Base-by-base conservation (phyloP, 768 basidiomycete genomes). In the Lactifluus rugatus region DNA sequence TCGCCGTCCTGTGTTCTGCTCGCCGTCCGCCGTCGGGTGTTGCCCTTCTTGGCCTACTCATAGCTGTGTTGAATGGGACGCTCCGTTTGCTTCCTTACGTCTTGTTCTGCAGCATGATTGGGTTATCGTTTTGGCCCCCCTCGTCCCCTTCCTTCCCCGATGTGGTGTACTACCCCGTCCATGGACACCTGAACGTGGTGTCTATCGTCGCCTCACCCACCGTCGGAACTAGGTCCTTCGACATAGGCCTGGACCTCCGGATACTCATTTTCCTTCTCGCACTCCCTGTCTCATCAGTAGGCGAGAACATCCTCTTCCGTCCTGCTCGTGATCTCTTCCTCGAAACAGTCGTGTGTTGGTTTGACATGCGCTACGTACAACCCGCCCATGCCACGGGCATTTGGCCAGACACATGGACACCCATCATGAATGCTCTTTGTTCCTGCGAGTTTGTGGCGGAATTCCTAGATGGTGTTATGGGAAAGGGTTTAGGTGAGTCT, bases 281-380 rank as follows among this genome's bases (percentile, higher is more conserved):
- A 3, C 4, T 56, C 19, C 59, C 59, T 7, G 44, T 56, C 44
- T 31, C 59, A 3, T 46, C 45, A 23, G 16, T 60, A 16, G 13
- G 47, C 31, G 59, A 55, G 28, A 56, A 51, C n/a, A 10, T 21
- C 25, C 8, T 60, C 23, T 47, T 55, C 49, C 44, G 36, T 23
- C 54, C 59, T 32, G 23, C 23, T 32, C 54, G 59, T 17, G 31
- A 16, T 13, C 0, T 52, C 16, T 52, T 56, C 37, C 49, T 50
- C 26, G 36, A 41, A 13, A 51, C 42, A 14, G n/a, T 60, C 28
- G 54, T 52, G n/a, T 47, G 19, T 7, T 60, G 59, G 59, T 60
- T 47, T 34, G 48, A 60, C 17, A 47, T 60, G 54, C 59, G 59
- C 36, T 60, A 60, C 31, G 37, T 56, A 1, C 54, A 56, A 28